Conservation (phyloP, 2,329 filamentous ascomycete genomes). For the Colletotrichum viniferum region DNA sequence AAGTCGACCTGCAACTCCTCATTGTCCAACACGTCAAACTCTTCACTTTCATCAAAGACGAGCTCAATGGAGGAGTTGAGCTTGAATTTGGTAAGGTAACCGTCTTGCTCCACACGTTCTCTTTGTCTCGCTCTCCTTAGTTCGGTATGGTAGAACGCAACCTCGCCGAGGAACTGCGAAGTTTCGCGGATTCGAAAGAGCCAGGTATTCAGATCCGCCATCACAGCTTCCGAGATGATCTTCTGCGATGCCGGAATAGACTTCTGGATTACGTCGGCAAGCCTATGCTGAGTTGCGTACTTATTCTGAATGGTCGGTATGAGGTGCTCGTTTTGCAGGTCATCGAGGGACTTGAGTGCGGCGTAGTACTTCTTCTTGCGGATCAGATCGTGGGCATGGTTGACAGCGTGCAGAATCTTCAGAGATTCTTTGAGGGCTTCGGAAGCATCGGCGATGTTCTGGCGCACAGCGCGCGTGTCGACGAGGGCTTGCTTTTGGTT, state of each 20-base stretch:
- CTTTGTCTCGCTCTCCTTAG: conserved; percentile 83
- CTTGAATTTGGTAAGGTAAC: conserved; percentile 81
- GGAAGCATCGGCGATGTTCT: conserved; percentile 94
- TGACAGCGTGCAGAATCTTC: conserved; percentile 89
- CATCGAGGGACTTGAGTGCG: conserved; percentile 90
- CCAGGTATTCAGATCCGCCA: conserved; percentile 97
- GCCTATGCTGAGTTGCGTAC: conserved; percentile 91
- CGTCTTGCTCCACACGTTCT: conserved; percentile 77
- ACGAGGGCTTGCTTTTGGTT: conserved; percentile 94
- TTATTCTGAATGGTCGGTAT: conserved; percentile 74
- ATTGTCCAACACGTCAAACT: conserved; percentile 94
- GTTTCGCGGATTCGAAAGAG: conserved; percentile 93
- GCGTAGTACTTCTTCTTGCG: conserved; percentile 95
- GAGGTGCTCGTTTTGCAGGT: conserved; percentile 94
- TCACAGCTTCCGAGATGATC: conserved; percentile 93
- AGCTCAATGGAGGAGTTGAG: conserved; percentile 95
- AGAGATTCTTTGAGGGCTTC: conserved; percentile 89
- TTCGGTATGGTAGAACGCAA: conserved; percentile 96
- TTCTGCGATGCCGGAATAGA: conserved; percentile 93
- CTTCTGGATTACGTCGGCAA: conserved; percentile 94
- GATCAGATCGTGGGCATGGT: conserved; percentile 91
- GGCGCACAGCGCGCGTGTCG: conserved; percentile 87
- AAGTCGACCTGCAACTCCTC: conserved; percentile 96
- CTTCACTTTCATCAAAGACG: conserved; percentile 92
- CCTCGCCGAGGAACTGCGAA: conserved; percentile 93